These are phyloP conservation scores for Aspergillus neoniger DNA, from an alignment of 2,329 filamentous ascomycete genomes.

Conservation along the genomic window DNA sequence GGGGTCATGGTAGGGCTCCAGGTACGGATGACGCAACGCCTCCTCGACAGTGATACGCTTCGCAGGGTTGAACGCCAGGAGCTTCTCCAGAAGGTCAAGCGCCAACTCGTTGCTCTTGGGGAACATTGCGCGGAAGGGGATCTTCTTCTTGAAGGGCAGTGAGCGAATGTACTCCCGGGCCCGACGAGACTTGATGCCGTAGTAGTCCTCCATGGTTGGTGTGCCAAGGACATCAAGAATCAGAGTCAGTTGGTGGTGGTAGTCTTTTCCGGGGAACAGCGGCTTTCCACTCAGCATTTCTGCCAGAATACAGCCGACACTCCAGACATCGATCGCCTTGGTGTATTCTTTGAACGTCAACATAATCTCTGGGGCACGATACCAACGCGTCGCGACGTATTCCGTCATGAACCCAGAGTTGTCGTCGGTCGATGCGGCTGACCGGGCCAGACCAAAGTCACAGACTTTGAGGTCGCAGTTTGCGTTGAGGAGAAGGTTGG, in stretches of 20 bases:
- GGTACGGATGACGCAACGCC: slow-evolving; percentile 93
- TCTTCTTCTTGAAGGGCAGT: slow-evolving; percentile 99
- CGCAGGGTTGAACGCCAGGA: slow-evolving; percentile 95
- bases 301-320: slow-evolving; percentile 94
- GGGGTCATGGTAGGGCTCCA: slow-evolving; percentile 98
- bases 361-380: slow-evolving; percentile 99
- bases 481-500: slow-evolving; percentile 93
- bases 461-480: slow-evolving; percentile 99
- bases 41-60: slow-evolving; percentile 99
- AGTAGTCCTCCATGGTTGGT: slow-evolving; percentile 99
- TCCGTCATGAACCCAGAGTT: slow-evolving; percentile 99
- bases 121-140: slow-evolving; percentile 94
- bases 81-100: slow-evolving; percentile 89
- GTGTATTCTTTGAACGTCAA: slow-evolving; percentile 99
- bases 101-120: slow-evolving; percentile 98
- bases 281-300: slow-evolving; percentile 99
- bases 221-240: slow-evolving; percentile 97
- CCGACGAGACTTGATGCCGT: slow-evolving; percentile 97
- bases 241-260: slow-evolving; percentile 95
- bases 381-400: slow-evolving; percentile 99
- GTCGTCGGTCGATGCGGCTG: slow-evolving; percentile 94
- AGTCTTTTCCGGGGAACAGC: slow-evolving; percentile 97
- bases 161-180: slow-evolving; percentile 98
- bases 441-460: slow-evolving; percentile 94
- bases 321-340: slow-evolving; percentile 99